Base-by-base conservation (phyloP, 768 basidiomycete species). In the Tubosaeta brunneosetosa region DNA sequence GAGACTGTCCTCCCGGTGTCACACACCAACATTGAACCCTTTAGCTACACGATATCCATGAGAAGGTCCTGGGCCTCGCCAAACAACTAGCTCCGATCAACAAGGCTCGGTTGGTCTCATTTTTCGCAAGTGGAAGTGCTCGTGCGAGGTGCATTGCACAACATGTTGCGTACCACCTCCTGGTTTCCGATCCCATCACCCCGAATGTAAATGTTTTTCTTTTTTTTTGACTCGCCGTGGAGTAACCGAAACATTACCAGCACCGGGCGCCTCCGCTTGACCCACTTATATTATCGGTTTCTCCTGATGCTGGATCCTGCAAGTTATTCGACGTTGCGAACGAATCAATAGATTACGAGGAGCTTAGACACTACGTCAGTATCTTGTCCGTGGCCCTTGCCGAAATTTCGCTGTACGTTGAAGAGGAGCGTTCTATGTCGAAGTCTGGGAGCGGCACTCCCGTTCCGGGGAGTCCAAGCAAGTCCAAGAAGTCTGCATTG, bases 381-480 rank as follows among this genome's bases (percentile, higher is more conserved):
- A 76, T 90, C 31, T 75, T 90, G n/a, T 73, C 75, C 22, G 68
- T 80, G 10, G 85, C 80, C 6, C 62, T 88, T 41, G 74, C 79
- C 4, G 77, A 85, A 52, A 71, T 90, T 29, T 73, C 76, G 17
- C 77, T 67, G 9, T 88, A 88, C 58, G 75, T 81, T 19, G 63
- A 67, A 43, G 71, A 76, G 50, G 85, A 87, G 61, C 69, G 56
- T 36, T 41, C 37, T 32, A 46, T 41, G 31, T 57, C 47, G 49
- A 57, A 32, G 44, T 58, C 46, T 14, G 16, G 55, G 6, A 43
- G 53, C 43, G 59, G 26, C 37, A 25, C 42, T 13, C 54, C 57
- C 29, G 45, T 50, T 32, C 58, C 56, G 44, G 54, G 64, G 26
- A 65, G 64, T 42, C 66, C 68, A 48, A 62, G 53, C 38, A 70